Conservation (phyloP, 2,329 filamentous ascomycete species). For the Albifimbria verrucaria region DNA sequence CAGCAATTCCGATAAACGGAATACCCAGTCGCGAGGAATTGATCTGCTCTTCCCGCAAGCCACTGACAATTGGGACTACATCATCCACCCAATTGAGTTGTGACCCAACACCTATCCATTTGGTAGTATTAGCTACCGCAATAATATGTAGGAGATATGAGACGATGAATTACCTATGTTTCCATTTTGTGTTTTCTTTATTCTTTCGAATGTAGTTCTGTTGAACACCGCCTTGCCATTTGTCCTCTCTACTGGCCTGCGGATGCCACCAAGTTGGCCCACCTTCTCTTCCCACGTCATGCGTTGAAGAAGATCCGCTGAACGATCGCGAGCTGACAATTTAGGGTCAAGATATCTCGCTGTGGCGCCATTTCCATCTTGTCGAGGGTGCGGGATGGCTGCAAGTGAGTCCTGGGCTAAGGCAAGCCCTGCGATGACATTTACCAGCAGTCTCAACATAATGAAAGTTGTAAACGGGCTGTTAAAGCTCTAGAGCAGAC, state of each 20-base stretch:
- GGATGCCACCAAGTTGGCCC: conserved; percentile 16
- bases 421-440: too few relatives aligned
- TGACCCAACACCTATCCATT: conserved; percentile 18
- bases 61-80: conserved; percentile 21
- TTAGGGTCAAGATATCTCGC: too few relatives aligned
- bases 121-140: background rate
- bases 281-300: conserved; percentile 18
- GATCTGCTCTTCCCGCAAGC: conserved; percentile 14
- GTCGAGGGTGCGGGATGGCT: too few relatives aligned
- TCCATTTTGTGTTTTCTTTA: conserved; percentile 12
- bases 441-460: too few relatives aligned
- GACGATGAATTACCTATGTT: conserved; percentile 12
- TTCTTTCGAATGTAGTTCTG: conserved; percentile 14
- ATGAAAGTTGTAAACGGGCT: too few relatives aligned
- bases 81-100: conserved; percentile 25
- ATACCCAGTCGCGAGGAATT: conserved; percentile 12
- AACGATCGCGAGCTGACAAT: background rate
- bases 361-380: too few relatives aligned
- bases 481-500: too few relatives aligned
- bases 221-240: conserved; percentile 8
- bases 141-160: background rate
- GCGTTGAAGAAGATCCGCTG: background rate
- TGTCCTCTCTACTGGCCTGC: conserved; percentile 8
- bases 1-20: conserved; percentile 14
- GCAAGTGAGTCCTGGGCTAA: too few relatives aligned